phyloP scores from a whole-genome alignment of 2,329 filamentous ascomycete species.

The Botryosphaeria dothidea region DNA sequence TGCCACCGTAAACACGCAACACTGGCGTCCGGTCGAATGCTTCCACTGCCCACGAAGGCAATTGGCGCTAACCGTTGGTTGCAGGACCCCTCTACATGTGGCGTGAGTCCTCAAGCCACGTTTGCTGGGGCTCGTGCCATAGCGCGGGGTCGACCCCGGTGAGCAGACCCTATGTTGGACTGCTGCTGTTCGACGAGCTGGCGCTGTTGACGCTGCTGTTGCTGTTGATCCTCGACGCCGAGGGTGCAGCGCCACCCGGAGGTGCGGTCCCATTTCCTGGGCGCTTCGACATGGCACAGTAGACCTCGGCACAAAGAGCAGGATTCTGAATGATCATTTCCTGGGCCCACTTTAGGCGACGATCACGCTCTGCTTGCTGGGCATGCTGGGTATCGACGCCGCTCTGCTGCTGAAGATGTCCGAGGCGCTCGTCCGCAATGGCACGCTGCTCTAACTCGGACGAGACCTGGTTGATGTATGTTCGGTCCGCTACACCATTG shows the following conservation, averaged over 20 bases:
- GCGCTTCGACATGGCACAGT: slow-evolving; percentile 17
- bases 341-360: slow-evolving; percentile 18
- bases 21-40: no score
- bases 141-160: neutral
- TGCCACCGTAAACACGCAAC: no score
- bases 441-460: slow-evolving; percentile 13
- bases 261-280: neutral
- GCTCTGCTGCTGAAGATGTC: neutral
- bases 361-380: slow-evolving; percentile 11
- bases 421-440: slow-evolving; percentile 9
- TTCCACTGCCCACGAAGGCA: no score
- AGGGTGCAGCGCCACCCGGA: neutral
- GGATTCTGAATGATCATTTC: slow-evolving; percentile 19
- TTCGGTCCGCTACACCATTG: neutral
- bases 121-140: neutral
- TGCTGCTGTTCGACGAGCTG: slow-evolving; percentile 3
- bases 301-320: slow-evolving; percentile 16
- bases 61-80: no score
- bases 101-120: slow-evolving; percentile 1
- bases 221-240: neutral
- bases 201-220: neutral
- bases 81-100: neutral
- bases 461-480: slow-evolving; percentile 15
- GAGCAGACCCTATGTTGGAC: neutral
- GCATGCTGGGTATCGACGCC: neutral